Evolutionary conservation across 2,329 filamentous ascomycete species (phyloP), one percentile per base, ranked within the genome.

Genomic region (Westerdykella sp.): DNA sequence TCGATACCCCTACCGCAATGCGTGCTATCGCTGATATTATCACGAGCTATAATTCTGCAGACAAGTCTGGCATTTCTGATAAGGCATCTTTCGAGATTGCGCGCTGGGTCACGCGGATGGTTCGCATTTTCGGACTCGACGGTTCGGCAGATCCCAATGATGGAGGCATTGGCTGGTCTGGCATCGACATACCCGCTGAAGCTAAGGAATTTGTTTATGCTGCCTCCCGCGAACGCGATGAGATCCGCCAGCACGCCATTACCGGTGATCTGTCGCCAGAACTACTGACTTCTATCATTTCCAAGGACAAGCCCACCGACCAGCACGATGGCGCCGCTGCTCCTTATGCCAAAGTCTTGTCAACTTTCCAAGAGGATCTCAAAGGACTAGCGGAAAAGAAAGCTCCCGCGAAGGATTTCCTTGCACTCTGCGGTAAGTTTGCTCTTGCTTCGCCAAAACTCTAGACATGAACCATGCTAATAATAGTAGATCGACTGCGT

Each of bases 1-100:
- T 96, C 64, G 85, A 96, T 66, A 96, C 90, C 0, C 81, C 86
- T 1, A 72, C 74, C 40, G 87, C 83, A 5, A 88, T 96, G 84
- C 77, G 79, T 39, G 71, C 81, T n/a, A 83, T 96, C 37, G 80
- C 82, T 2, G 81, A 87, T 43, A 71, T 96, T 18, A 83, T 96
- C 48, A 84, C 82, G 38, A 80, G 85, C 34, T 85, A 84, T 60
- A 95, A 95, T 67, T 72, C 70, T 21, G 67, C 70, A 13, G 59
- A 60, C 38, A 60, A 59, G 35, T 44, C 56, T 22, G 54, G 51
- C 6, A 53, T 80, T 1, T 72, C 75, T 5, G 63, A 71, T 6
- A 60, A 67, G 28, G 71, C 74, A 6, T 70, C 74, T 2, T 66
- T 77, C 37, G 71, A 71, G 10, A 64, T 87, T 42, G 88, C 85